phyloP scores from a whole-genome alignment of 345 rosid genomes.

The Corymbia maculata region DNA sequence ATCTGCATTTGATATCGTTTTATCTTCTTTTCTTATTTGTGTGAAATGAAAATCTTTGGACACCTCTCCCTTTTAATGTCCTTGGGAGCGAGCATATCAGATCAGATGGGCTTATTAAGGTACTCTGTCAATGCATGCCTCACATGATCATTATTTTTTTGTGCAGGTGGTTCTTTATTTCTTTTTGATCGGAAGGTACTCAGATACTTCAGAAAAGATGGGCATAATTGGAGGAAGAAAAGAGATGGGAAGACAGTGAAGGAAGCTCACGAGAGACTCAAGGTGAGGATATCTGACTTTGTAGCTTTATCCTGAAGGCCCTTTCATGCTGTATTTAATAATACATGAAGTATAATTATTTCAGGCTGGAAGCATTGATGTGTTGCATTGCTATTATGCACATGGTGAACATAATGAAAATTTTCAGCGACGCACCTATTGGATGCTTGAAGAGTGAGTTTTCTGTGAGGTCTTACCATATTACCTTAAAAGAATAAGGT shows the following conservation, averaged over 20 bases:
- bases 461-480: not conserved
- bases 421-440: constrained; percentile 93
- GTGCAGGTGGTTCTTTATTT: constrained; percentile 85
- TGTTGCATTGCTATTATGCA: constrained; percentile 94
- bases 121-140: not conserved
- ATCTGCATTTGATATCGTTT: not conserved
- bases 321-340: not conserved
- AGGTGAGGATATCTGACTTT: constrained; percentile 29
- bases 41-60: not conserved
- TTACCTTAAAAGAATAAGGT: not conserved
- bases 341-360: not conserved
- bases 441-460: constrained; percentile 99
- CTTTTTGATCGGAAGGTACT: constrained; percentile 82
- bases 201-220: constrained; percentile 92
- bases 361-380: constrained; percentile 90
- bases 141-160: not conserved
- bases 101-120: not conserved
- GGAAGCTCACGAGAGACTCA: constrained; percentile 95
- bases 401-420: constrained; percentile 84
- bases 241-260: constrained; percentile 87
- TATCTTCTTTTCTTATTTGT: not conserved
- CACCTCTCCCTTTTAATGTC: not conserved
- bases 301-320: not conserved
- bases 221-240: constrained; percentile 95
- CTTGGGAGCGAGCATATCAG: not conserved